Evolutionary conservation across 139 green algal species (phyloP), one percentile per base, ranked within the genome.

Genomic region (Volvox africanus): DNA sequence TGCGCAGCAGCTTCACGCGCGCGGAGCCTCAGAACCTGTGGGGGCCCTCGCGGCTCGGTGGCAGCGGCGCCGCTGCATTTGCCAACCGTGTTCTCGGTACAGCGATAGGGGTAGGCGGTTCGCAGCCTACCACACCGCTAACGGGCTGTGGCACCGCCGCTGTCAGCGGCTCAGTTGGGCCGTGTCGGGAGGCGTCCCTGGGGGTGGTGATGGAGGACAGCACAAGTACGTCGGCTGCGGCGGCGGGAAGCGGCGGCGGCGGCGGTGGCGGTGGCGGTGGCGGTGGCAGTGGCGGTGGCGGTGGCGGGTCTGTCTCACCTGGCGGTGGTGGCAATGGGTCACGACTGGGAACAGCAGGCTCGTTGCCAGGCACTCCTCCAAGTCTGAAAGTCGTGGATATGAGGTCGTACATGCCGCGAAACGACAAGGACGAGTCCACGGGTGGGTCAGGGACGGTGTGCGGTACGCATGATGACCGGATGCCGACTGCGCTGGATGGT

Each of bases 351-450:
- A 75, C 67, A 2, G 67, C 67, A 75, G 67, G 73, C 73, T 80
- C 73, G 33, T 22, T 35, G 37, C 44, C 86, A 2, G 68, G 84
- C 84, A 89, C 68, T n/a, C 86, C 86, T 28, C 86, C 86, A 3
- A 90, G 86, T 44, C 71, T 90, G 44, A 71, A 73, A 9, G 32
- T 90, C 12, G 86, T 90, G 86, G 86, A 90, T 55, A 76, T 83
- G 69, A 44, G 86, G 44, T 30, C 36, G 28, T 82, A 61, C 71
- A 76, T 90, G 86, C 71, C 86, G 36, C 69, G 30, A 3, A 32
- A 16, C 26, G 83, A 68, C 67, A 21, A 22, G 26, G 83, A 89
- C 83, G 83, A 89, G 67, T 37, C 65, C 0, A 32, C 83, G 17
- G 83, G 83, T 89, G 65, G 24, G 83, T 9, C 5, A 9, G 50